phyloP scores from a whole-genome alignment of 148 eudicot genomes.

The Heliamphora exappendiculata region DNA sequence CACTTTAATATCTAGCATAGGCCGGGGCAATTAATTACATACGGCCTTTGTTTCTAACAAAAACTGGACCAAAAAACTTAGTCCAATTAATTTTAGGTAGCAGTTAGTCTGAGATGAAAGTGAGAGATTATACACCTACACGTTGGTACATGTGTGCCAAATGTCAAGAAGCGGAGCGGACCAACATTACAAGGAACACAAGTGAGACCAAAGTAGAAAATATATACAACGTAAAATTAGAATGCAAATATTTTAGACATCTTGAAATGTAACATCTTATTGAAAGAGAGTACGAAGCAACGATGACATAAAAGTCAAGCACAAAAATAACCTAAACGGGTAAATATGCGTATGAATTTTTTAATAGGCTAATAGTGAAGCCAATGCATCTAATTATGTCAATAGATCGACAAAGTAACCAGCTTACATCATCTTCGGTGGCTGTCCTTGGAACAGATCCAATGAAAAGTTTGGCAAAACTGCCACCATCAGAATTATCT shows the following conservation, averaged over 20 bases:
- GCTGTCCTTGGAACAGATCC: conserved; percentile 92
- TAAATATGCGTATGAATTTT: neutral
- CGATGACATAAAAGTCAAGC: neutral
- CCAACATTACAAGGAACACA: neutral
- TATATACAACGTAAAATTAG: neutral
- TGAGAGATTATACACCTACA: neutral
- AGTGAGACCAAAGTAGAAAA: neutral
- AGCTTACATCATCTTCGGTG: conserved; percentile 77
- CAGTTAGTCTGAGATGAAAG: neutral
- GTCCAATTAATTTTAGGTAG: neutral
- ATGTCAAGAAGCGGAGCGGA: too few species aligned
- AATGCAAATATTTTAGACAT: neutral
- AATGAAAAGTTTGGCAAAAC: conserved; percentile 73
- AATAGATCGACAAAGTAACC: neutral
- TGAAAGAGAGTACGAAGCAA: neutral
- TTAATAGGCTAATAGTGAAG: neutral
- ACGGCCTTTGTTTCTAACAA: neutral
- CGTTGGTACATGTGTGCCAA: too few species aligned
- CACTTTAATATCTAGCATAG: neutral
- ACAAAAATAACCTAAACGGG: neutral
- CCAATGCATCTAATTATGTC: neutral
- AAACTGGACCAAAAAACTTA: neutral
- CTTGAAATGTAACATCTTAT: neutral
- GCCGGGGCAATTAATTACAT: neutral
- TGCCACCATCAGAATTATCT: conserved; percentile 52